Percentiles rank a stretch among this genome's conserved stretches.
These are phyloP conservation scores for Trypethelium eluteriae DNA, from an alignment of 495 filamentous ascomycete genomes.

Conservation along the genomic window DNA sequence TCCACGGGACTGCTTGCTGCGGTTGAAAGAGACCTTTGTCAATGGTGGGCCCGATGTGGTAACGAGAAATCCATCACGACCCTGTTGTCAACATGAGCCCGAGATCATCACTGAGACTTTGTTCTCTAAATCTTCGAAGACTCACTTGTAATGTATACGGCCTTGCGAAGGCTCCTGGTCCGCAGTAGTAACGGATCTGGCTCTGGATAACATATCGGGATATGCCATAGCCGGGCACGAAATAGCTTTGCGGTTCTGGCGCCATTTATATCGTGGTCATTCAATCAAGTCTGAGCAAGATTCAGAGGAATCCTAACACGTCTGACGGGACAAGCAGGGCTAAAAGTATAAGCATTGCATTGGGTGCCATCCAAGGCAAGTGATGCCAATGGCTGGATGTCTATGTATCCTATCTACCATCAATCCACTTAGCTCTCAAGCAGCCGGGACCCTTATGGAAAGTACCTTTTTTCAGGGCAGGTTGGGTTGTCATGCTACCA, in stretches of 20 bases:
- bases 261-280: slow-evolving; percentile 1
- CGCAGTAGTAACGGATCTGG: slow-evolving; percentile 33
- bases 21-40: slow-evolving; percentile 24
- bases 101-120: not conserved
- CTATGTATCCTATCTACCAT: not conserved
- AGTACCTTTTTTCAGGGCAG: not conserved
- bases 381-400: not conserved
- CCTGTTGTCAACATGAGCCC: slow-evolving; percentile 24
- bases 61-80: slow-evolving; percentile 33
- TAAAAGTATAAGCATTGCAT: not conserved
- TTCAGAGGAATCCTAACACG: not conserved
- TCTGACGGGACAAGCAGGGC: not conserved
- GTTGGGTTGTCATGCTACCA: not conserved
- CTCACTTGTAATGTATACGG: slow-evolving; percentile 30
- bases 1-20: not conserved
- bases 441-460: not conserved
- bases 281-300: not conserved
- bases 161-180: slow-evolving; percentile 31
- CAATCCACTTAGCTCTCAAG: not conserved
- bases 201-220: slow-evolving; percentile 32
- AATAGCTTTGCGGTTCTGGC: slow-evolving; percentile 24
- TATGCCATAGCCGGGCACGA: slow-evolving; percentile 33
- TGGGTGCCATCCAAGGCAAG: not conserved
- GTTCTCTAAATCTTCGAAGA: not conserved
- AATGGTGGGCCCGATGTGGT: slow-evolving; percentile 30